phyloP scores from a whole-genome alignment of 179 eudicot species.

The Beta corolliflora region DNA sequence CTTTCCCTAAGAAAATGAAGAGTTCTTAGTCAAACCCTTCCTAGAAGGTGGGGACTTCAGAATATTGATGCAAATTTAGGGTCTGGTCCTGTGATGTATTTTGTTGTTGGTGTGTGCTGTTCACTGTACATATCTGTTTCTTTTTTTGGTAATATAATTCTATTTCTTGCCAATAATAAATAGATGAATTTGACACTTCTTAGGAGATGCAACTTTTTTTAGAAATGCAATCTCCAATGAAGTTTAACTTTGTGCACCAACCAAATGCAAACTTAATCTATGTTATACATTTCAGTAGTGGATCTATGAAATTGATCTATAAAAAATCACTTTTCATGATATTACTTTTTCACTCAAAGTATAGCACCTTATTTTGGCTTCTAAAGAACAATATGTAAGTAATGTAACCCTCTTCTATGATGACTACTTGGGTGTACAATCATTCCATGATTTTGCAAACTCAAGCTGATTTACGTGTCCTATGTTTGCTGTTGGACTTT shows the following conservation, averaged over 20 bases:
- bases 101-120: too few relatives aligned
- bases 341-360: background rate
- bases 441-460: background rate
- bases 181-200: background rate
- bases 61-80: too few relatives aligned
- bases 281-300: background rate
- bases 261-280: background rate
- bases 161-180: too few relatives aligned
- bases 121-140: too few relatives aligned
- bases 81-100: too few relatives aligned
- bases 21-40: too few relatives aligned
- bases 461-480: background rate
- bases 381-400: background rate
- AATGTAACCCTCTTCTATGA: background rate
- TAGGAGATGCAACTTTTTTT: background rate
- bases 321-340: background rate
- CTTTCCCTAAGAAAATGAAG: too few relatives aligned
- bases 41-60: too few relatives aligned
- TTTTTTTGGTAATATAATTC: too few relatives aligned
- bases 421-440: background rate
- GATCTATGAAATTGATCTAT: background rate
- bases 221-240: background rate
- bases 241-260: background rate
- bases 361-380: background rate
- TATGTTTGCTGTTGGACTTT: background rate